Percentiles rank a stretch among this genome's conserved stretches.
Conservation (phyloP, 768 basidiomycete species). For the Boletus sp. region DNA sequence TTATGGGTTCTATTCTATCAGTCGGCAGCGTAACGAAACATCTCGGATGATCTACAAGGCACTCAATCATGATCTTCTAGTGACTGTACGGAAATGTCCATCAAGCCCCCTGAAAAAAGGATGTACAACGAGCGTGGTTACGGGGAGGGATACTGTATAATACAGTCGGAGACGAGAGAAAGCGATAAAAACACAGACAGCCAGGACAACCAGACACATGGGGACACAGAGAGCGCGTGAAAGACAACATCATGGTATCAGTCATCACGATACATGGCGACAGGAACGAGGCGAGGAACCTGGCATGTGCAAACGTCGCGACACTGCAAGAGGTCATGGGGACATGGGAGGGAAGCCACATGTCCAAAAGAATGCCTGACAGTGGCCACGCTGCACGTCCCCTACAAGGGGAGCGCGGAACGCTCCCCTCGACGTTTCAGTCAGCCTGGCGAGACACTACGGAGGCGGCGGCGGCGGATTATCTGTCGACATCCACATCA, state of each 20-base stretch:
- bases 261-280: background rate
- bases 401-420: background rate
- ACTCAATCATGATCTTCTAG: background rate
- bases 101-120: background rate
- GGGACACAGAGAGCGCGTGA: too few species aligned
- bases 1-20: conserved; percentile 11
- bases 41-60: background rate
- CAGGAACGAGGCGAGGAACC: background rate
- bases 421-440: background rate
- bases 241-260: too few species aligned
- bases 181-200: background rate
- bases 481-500: conserved; percentile 8
- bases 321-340: background rate
- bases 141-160: background rate
- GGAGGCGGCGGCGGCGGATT: conserved; percentile 7
- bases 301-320: background rate
- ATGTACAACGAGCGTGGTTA: background rate
- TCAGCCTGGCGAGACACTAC: background rate
- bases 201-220: background rate
- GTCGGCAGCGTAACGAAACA: background rate
- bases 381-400: background rate
- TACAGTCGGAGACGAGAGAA: background rate
- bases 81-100: background rate
- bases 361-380: background rate
- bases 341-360: background rate